Evolutionary conservation across 2,329 filamentous ascomycete genomes (phyloP).

Genomic region (Pestalotiopsis sp.): DNA sequence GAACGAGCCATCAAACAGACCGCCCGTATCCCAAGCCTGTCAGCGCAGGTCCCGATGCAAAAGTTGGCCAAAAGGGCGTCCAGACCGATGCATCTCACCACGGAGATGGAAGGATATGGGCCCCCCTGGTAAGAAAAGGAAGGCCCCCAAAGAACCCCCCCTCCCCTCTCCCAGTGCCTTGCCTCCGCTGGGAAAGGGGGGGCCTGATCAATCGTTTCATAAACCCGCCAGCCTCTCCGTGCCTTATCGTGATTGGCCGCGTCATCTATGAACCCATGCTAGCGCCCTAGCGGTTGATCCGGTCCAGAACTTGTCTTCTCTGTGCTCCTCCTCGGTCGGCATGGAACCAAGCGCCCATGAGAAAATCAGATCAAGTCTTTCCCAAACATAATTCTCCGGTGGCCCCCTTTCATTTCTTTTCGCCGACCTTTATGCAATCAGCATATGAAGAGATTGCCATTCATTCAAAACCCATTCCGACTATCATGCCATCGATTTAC

Average conservation of each 20-base stretch:
- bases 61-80: background rate
- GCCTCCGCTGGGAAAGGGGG: background rate
- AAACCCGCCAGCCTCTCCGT: background rate
- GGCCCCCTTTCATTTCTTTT: background rate
- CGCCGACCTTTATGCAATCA: background rate
- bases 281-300: conserved; percentile 6
- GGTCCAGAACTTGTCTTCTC: background rate
- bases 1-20: background rate
- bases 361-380: background rate
- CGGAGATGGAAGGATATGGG: background rate
- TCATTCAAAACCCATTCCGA: background rate
- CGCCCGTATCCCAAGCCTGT: background rate
- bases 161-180: background rate
- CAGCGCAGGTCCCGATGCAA: background rate
- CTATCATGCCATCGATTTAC: background rate
- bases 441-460: background rate
- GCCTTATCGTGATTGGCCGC: background rate
- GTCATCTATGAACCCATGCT: conserved; percentile 5
- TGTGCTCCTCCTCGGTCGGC: background rate
- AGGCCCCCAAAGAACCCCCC: background rate
- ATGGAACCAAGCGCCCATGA: background rate
- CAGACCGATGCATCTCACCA: background rate
- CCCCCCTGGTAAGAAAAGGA: background rate
- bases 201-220: conserved; percentile 6
- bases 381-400: conserved; percentile 2